phyloP scores from a whole-genome alignment of 2,329 filamentous ascomycete species.

The Fusarium temperatum region DNA sequence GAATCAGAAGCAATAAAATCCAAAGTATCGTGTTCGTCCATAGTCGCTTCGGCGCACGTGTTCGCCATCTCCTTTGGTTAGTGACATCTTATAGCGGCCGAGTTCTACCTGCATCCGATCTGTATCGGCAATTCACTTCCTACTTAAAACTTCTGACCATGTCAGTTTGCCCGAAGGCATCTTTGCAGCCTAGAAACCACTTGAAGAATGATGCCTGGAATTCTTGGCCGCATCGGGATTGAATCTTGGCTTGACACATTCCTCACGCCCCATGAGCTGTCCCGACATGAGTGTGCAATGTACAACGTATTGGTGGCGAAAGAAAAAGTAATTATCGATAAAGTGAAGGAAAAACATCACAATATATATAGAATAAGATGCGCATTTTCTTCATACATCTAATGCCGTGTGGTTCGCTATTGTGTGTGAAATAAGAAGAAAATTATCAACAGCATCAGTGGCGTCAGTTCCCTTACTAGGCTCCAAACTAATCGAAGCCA shows the following conservation, averaged over 20 bases:
- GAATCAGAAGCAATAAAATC: accelerated
- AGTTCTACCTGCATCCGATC: background rate
- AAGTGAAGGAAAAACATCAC: accelerated
- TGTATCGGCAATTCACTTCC: background rate
- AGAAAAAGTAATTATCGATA: accelerated
- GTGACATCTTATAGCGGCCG: background rate
- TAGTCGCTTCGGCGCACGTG: background rate
- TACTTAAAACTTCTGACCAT: too few relatives aligned
- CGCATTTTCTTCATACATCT: background rate
- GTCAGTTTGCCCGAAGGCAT: accelerated
- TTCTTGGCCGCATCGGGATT: background rate
- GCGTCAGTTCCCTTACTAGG: accelerated
- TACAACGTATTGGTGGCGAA: accelerated
- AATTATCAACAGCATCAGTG: too few relatives aligned
- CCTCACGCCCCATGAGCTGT: background rate
- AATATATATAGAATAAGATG: too few relatives aligned
- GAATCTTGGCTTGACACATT: background rate
- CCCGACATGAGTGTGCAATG: background rate
- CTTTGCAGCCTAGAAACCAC: accelerated
- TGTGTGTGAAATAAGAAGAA: too few relatives aligned
- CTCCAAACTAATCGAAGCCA: background rate
- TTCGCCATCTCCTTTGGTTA: accelerated
- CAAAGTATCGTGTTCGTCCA: accelerated
- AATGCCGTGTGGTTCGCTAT: accelerated
- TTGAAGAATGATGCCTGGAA: background rate